A percentile compares a stretch with the other conserved stretches of the same genome.
Evolutionary conservation across 176 grass and related monocot genomes (phyloP).

Genomic region (Oryza punctata): DNA sequence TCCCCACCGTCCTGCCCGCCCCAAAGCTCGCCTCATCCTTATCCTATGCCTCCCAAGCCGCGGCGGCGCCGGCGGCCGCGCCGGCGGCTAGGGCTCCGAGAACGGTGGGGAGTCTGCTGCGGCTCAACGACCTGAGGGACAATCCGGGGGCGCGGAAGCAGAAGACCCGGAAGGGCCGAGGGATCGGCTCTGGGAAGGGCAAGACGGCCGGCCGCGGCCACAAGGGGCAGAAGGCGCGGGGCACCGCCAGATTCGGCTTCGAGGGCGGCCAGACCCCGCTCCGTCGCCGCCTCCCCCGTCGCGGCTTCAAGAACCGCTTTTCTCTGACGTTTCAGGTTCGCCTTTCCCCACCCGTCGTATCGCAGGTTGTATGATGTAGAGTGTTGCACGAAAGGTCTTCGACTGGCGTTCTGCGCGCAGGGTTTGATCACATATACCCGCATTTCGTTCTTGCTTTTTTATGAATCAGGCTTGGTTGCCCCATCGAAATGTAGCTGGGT

Average conservation of each 20-base stretch:
- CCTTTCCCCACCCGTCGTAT: neutral
- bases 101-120: constrained; percentile 55
- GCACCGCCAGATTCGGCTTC: constrained; percentile 83
- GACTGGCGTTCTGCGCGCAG: neutral
- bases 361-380: neutral
- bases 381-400: constrained; percentile 6
- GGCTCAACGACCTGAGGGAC: constrained; percentile 81
- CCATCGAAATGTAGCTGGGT: neutral
- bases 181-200: constrained; percentile 92
- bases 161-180: constrained; percentile 93
- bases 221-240: constrained; percentile 93
- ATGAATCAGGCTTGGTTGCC: neutral
- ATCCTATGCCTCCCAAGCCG: constrained; percentile 31
- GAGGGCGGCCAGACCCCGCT: constrained; percentile 90
- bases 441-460: neutral
- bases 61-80: constrained; percentile 4
- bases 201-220: constrained; percentile 92
- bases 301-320: constrained; percentile 86
- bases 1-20: neutral
- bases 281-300: constrained; percentile 62
- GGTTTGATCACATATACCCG: neutral
- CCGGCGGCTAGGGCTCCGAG: constrained; percentile 2
- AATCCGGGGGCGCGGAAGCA: constrained; percentile 73
- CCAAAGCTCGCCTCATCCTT: neutral
- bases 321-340: constrained; percentile 79